Evolutionary conservation across 179 eudicot genomes (phyloP), one percentile per base, ranked within the genome.

Genomic region (Silene vulgaris): DNA sequence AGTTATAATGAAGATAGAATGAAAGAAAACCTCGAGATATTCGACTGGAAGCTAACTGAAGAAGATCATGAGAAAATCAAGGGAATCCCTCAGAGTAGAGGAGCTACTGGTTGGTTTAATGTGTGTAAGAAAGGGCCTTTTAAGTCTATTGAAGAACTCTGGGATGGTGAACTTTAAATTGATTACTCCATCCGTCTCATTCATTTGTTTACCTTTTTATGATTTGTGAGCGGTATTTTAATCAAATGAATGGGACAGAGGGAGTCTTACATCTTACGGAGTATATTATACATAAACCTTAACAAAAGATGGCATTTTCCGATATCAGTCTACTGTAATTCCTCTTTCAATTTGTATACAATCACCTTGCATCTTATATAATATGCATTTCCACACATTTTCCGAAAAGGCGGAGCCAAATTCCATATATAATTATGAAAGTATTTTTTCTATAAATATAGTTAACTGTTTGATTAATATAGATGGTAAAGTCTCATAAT

Each of bases 1-100:
- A 90, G 90, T 28, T 86, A 77, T 50, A 88, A 82, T 78, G 75
- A 50, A 35, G 86, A 80, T 6, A 86, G 90, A 67, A 88, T 90
- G 89, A 84, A 82, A 67, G 82, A 90, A 71, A 90, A 90, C 76
- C 72, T 87, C 3, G 74, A 69, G 56, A 82, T 88, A 52, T 87
- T 88, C 72, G 72, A 78, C 73, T 88, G 94, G 91, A 76, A 75
- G 12, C 56, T 88, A 72, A 86, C 75, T 64, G 67, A 68, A 7
- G 88, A 88, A 5, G 88, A 90, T 54, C 71, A 77, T 3, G 76
- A 83, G 40, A 85, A 81, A 72, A 88, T 89, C 21, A 76, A 75
- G 57, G 85, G 77, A 40, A 84, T 89, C 57, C 86, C 89, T 61
- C 89, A 89, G 69, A 70, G 75, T 14, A 83, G 89, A 83, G 83